phyloP scores from a whole-genome alignment of 1,284 basidiomycete species.

The Spongiforma sp. region DNA sequence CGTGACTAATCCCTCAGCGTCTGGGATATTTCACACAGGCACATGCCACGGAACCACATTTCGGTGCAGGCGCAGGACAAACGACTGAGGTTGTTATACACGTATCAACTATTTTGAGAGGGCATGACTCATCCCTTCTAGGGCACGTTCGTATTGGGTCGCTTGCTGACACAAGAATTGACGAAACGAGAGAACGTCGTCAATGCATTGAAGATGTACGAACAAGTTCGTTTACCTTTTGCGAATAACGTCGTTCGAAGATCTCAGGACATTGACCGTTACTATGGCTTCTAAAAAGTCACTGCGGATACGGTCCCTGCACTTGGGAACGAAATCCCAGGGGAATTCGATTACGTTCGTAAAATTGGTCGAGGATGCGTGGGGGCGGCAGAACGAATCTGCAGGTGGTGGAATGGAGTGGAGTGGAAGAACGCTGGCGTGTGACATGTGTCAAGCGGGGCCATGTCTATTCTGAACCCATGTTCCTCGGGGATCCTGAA shows the following conservation, averaged over 20 bases:
- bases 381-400: conserved; percentile 23
- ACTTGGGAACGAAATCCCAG: background rate
- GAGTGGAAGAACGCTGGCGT: too few species aligned
- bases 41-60: conserved; percentile 38
- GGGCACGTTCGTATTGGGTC: too few species aligned
- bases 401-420: conserved; percentile 16
- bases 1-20: background rate
- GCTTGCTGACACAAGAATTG: too few species aligned
- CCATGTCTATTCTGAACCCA: too few species aligned
- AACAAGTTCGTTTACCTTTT: conserved; percentile 36
- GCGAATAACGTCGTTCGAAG: conserved; percentile 18
- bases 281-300: conserved; percentile 6
- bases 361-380: conserved; percentile 20
- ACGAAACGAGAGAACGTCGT: background rate
- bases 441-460: too few species aligned
- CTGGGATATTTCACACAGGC: conserved; percentile 21
- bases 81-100: conserved; percentile 36
- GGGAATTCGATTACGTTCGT: conserved; percentile 15
- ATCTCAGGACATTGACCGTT: conserved; percentile 2
- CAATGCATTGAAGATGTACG: conserved; percentile 36
- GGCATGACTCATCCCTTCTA: background rate
- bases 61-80: conserved; percentile 37
- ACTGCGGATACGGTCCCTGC: background rate
- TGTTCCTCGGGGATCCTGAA: too few species aligned
- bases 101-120: background rate